Evolutionary conservation across 2,329 filamentous ascomycete genomes (phyloP).

Genomic region (Dactylonectria macrodidyma): DNA sequence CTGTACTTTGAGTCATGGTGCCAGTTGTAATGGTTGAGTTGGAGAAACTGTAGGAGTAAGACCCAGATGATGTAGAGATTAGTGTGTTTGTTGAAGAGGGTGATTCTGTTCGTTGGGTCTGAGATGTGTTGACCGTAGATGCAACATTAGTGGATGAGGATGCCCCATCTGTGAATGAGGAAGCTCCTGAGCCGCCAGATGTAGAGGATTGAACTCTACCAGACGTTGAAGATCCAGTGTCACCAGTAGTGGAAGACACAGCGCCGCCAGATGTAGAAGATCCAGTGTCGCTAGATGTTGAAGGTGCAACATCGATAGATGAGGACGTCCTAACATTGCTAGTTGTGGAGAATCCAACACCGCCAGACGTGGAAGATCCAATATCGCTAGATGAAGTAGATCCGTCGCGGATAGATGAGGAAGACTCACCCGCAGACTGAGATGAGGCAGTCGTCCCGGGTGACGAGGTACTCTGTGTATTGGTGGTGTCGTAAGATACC

Average conservation of each 20-base stretch:
- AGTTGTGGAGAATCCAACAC: neutral
- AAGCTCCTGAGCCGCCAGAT: neutral
- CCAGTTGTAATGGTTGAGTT: slow-evolving; percentile 37
- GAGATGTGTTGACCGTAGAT: slow-evolving; percentile 12
- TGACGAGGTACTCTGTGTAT: neutral
- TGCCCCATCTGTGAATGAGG: neutral
- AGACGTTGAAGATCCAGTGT: neutral
- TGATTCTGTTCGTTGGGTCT: neutral
- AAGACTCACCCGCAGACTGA: neutral
- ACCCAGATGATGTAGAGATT: slow-evolving; percentile 29
- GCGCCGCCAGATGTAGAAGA: no score
- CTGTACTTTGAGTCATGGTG: slow-evolving; percentile 14
- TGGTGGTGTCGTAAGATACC: slow-evolving; percentile 1
- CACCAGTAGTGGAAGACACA: neutral
- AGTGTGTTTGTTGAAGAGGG: slow-evolving; percentile 26
- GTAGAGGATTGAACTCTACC: neutral
- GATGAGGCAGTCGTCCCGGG: neutral
- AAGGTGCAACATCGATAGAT: no score
- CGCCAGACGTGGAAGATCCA: neutral
- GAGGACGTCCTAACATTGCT: no score
- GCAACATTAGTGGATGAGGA: neutral
- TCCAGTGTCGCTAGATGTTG: neutral
- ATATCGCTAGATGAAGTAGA: slow-evolving; percentile 2
- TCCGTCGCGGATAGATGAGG: neutral
- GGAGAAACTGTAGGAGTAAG: slow-evolving; percentile 29